Percentiles rank a stretch among this genome's conserved stretches.
Evolutionary conservation across 306 rosid genomes (phyloP).

Genomic region (Leucaena leucocephala): DNA sequence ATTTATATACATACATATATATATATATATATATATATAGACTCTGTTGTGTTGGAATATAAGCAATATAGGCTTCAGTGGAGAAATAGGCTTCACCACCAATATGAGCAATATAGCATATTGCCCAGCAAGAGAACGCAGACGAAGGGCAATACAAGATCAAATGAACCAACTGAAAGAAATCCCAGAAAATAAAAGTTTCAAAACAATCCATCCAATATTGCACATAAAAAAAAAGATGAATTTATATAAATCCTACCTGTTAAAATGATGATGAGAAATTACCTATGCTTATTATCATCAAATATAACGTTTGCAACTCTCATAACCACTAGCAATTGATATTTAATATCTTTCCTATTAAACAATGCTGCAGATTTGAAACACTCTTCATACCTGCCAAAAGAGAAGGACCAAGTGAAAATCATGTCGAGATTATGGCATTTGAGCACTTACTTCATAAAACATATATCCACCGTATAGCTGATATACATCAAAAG

Average conservation of each 20-base stretch:
- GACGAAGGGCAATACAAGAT: not conserved
- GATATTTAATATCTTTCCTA: constrained; percentile 54
- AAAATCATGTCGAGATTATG: constrained; percentile 33
- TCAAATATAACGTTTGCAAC: constrained; percentile 39
- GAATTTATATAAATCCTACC: constrained; percentile 42
- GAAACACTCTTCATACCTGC: constrained; percentile 57
- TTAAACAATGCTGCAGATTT: constrained; percentile 58
- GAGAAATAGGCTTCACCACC: not conserved
- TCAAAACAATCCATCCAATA: constrained; percentile 37
- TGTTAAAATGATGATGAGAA: constrained; percentile 39
- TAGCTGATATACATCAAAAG: constrained; percentile 13
- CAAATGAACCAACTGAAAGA: not conserved
- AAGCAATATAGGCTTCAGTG: no score
- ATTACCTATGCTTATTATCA: constrained; percentile 47
- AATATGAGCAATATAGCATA: not conserved
- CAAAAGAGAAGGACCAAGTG: constrained; percentile 30
- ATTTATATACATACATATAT: no score
- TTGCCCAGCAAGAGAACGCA: constrained; percentile 2
- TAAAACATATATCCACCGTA: not conserved
- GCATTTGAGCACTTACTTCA: constrained; percentile 24
- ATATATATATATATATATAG: not conserved
- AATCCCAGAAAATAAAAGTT: constrained; percentile 13
- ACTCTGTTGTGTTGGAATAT: not conserved
- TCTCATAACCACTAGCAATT: constrained; percentile 48
- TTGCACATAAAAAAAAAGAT: constrained; percentile 39